Percentiles rank a stretch among this genome's conserved stretches.
phyloP scores from a whole-genome alignment of 2,329 filamentous ascomycete species.

The Sclerotinia subarctica region DNA sequence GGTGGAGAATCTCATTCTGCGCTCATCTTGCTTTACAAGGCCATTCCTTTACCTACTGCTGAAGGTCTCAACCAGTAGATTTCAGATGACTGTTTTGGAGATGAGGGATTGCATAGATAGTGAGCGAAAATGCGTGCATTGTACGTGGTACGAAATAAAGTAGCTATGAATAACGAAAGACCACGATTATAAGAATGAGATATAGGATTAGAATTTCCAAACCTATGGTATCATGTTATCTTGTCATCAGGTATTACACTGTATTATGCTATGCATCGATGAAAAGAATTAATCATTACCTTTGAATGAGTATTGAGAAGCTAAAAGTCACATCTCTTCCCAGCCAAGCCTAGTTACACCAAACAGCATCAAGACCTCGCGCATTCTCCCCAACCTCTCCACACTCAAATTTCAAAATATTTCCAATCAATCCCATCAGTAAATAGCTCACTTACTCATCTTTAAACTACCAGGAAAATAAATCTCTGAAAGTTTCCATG shows the following conservation, averaged over 20 bases:
- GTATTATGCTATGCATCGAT: neutral
- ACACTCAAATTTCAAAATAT: neutral
- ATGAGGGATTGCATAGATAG: neutral
- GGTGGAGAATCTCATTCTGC: constrained; percentile 86
- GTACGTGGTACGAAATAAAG: neutral
- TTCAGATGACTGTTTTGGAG: neutral
- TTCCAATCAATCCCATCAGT: neutral
- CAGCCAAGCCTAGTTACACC: neutral
- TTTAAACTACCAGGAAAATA: neutral
- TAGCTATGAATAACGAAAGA: neutral
- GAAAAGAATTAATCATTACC: neutral
- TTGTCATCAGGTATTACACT: neutral
- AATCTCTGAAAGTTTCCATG: neutral
- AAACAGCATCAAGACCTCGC: neutral
- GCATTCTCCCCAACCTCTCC: neutral
- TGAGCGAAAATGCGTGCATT: neutral
- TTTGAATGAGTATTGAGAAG: neutral
- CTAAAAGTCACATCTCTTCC: neutral
- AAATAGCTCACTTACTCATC: neutral
- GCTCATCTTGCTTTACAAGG: constrained; percentile 74
- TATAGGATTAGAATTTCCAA: neutral
- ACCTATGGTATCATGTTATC: neutral
- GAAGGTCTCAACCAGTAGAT: constrained; percentile 42
- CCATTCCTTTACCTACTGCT: constrained; percentile 63
- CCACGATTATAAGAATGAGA: neutral